phyloP scores from a whole-genome alignment of 2,329 filamentous ascomycete genomes.

The Setomelanomma holmii region DNA sequence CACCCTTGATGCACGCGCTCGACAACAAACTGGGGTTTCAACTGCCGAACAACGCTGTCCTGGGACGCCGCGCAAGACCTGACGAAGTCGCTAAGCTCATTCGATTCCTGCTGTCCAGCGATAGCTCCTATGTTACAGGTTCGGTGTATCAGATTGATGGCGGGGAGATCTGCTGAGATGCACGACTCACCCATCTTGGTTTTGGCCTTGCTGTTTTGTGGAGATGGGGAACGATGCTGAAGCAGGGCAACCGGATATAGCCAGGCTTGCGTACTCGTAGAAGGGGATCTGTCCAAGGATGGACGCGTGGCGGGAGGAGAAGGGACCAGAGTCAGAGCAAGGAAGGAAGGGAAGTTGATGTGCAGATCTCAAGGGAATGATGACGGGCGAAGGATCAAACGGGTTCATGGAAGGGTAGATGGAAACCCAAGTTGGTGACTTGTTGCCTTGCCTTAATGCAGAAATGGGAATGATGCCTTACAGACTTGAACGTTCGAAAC shows the following conservation, averaged over 20 bases:
- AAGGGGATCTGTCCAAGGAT: background rate
- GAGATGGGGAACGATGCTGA: background rate
- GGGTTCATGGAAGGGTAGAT: background rate
- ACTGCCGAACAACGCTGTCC: constrained; percentile 16
- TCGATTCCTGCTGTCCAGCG: constrained; percentile 21
- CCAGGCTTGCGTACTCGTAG: constrained; percentile 2
- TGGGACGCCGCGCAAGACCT: constrained; percentile 15
- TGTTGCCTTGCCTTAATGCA: no score
- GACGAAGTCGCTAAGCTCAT: constrained; percentile 24
- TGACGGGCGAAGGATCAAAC: background rate
- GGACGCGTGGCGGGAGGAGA: background rate
- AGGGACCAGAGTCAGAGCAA: background rate
- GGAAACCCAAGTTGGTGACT: no score
- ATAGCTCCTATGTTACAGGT: constrained; percentile 24
- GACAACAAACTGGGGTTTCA: constrained; percentile 12
- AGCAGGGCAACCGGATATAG: background rate
- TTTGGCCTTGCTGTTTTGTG: background rate
- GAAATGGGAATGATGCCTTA: background rate
- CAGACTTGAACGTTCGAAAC: background rate
- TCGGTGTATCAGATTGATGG: constrained; percentile 25
- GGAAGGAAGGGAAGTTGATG: background rate
- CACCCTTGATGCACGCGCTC: constrained; percentile 19
- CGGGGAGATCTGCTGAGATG: constrained; percentile 18
- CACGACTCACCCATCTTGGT: background rate
- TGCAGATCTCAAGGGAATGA: background rate